Evolutionary conservation across 1,284 basidiomycete genomes (phyloP).

Genomic region (Phenoliferia sp.): DNA sequence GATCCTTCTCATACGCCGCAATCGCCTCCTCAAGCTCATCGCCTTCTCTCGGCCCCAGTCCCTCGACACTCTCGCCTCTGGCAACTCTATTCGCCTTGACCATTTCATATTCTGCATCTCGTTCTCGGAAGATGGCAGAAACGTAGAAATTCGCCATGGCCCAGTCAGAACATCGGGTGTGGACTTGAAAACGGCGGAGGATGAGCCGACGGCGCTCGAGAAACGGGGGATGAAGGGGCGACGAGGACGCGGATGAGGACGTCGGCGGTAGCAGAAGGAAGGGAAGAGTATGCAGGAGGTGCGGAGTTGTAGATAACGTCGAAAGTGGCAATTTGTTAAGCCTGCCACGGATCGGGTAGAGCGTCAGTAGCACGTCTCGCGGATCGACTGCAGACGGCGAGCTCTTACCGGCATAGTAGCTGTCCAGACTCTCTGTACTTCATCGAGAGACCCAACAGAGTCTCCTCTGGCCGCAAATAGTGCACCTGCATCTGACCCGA

Average conservation of each 20-base stretch:
- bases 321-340: constrained; percentile 61
- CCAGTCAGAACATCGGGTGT: constrained; percentile 21
- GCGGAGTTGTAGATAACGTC: constrained; percentile 63
- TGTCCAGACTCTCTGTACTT: constrained; percentile 43
- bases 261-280: constrained; percentile 53
- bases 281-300: constrained; percentile 63
- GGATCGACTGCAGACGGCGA: constrained; percentile 37
- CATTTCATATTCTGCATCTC: constrained; percentile 17
- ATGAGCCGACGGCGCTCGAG: constrained; percentile 24
- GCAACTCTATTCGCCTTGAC: constrained; percentile 4
- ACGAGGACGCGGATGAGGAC: constrained; percentile 24
- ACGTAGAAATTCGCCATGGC: constrained; percentile 22
- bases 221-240: constrained; percentile 7
- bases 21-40: constrained; percentile 28
- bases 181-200: constrained; percentile 24
- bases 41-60: constrained; percentile 12
- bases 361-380: neutral
- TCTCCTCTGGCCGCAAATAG: constrained; percentile 58
- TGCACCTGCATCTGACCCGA: constrained; percentile 36
- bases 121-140: constrained; percentile 11
- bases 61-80: neutral
- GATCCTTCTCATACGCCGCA: constrained; percentile 14
- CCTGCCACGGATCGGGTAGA: constrained; percentile 52
- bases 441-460: constrained; percentile 61
- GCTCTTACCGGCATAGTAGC: constrained; percentile 54